Evolutionary conservation across 2,329 filamentous ascomycete species (phyloP), one percentile per base, ranked within the genome.

Genomic region (Cladosporium sp.): DNA sequence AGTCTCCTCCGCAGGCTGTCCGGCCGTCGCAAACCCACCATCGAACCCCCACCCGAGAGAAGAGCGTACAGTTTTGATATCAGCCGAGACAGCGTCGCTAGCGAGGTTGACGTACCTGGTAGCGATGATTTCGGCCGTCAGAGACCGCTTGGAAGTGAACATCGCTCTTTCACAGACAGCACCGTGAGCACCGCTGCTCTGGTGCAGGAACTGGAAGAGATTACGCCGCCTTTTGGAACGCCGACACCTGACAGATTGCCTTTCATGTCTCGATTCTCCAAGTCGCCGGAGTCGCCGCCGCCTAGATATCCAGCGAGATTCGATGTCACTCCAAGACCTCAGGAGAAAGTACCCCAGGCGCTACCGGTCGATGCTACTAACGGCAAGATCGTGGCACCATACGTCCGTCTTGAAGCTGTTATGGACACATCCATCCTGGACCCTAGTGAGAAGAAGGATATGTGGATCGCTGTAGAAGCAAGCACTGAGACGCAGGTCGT

Each of bases 381-480:
- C 13, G 13, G 9, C 11, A 37, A 6, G 10, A 31, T 16, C 11
- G 8, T 19, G 19, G 54, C 63, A 4, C 63, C 65, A n/a, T 64
- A 57, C 33, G 56, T 67, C 14, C 56, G 63, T 8, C 54, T 67
- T n/a, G 42, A 52, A 9, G 54, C 65, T 9, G 54, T 38, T 6
- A 19, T 57, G 4, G 63, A 65, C 45, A 54, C 54, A 9, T 41
- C 54, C 9, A 54, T 56, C 6, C 55, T 67, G 14, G 65, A 68
- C 51, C 54, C 61, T 2, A 51, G 53, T n/a, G 32, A 55, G 9
- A 56, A 60, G 8, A 53, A 54, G 18, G 58, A 61, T 28, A 52
- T 66, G 4, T 68, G 66, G 66, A 58, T 67, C 9, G 58, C 62
- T 14, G 54, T 67, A 8, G 58, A 64, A 52, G 61, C 62, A 9